Evolutionary conservation across 202 grass and related monocot genomes (phyloP).

Genomic region (Eragrostis tef): DNA sequence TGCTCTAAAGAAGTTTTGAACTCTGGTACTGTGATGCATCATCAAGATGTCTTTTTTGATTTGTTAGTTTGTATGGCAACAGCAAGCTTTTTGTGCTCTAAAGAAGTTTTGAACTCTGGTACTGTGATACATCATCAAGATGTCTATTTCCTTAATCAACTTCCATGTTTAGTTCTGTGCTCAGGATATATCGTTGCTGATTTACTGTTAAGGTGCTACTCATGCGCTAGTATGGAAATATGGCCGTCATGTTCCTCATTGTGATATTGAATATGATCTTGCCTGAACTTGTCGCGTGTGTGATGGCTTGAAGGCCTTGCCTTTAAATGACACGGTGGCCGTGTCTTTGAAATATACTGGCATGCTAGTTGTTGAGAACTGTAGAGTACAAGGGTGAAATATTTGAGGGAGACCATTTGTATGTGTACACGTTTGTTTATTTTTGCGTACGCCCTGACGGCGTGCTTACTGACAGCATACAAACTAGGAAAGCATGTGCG

Average conservation of each 20-base stretch:
- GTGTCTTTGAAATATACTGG: too few relatives aligned
- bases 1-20: constrained; percentile 43
- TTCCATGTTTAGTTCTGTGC: constrained; percentile 17
- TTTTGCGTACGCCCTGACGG: neutral
- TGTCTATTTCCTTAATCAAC: constrained; percentile 38
- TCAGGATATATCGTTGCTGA: neutral
- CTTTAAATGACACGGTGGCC: neutral
- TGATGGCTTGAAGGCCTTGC: neutral
- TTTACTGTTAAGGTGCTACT: neutral
- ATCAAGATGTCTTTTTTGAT: constrained; percentile 30
- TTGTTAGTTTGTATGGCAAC: constrained; percentile 32
- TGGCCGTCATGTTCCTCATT: neutral
- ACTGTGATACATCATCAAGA: constrained; percentile 37
- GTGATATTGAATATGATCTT: neutral
- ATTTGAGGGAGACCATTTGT: neutral
- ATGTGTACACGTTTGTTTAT: neutral
- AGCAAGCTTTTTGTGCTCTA: constrained; percentile 31
- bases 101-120: constrained; percentile 48
- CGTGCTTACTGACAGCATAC: neutral
- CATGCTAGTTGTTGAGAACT: too few relatives aligned
- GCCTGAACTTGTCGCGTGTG: neutral
- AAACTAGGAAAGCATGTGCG: neutral
- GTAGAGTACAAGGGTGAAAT: too few relatives aligned
- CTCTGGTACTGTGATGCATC: constrained; percentile 46
- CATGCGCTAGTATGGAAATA: neutral